A percentile compares a stretch with the other conserved stretches of the same genome.
phyloP scores from a whole-genome alignment of 441 rosid species.

The Corymbia citriodora region DNA sequence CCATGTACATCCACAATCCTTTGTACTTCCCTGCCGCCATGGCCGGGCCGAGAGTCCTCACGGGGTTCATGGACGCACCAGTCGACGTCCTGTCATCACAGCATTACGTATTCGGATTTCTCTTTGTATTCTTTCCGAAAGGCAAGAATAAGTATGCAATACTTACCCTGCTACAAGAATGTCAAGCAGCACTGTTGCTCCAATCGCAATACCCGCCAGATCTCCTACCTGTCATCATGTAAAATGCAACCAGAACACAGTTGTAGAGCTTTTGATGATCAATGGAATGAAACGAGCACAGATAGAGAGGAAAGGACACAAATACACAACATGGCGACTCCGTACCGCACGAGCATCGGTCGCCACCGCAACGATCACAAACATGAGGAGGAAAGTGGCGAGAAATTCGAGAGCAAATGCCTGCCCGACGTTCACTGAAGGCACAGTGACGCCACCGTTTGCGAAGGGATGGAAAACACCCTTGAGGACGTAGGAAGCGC shows the following conservation, averaged over 20 bases:
- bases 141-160: background rate
- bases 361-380: background rate
- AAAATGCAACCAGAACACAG: background rate
- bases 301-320: background rate
- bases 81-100: background rate
- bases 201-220: constrained; percentile 3
- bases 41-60: constrained; percentile 3
- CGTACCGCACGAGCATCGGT: background rate
- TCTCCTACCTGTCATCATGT: constrained; percentile 2
- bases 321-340: background rate
- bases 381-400: constrained; percentile 1
- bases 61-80: constrained; percentile 5
- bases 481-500: constrained; percentile 5
- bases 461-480: background rate
- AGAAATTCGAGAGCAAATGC: constrained; percentile 5
- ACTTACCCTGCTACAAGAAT: constrained; percentile 4
- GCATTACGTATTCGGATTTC: background rate
- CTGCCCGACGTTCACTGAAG: background rate
- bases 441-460: background rate
- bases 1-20: constrained; percentile 3
- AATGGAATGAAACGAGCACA: background rate
- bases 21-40: constrained; percentile 1
- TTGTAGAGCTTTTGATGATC: background rate
- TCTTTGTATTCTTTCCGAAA: background rate
- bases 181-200: constrained; percentile 1